Percentiles rank a stretch among this genome's conserved stretches.
These are phyloP conservation scores for Cyanodermella asteris DNA, from an alignment of 2,329 filamentous ascomycete genomes.

Conservation along the genomic window DNA sequence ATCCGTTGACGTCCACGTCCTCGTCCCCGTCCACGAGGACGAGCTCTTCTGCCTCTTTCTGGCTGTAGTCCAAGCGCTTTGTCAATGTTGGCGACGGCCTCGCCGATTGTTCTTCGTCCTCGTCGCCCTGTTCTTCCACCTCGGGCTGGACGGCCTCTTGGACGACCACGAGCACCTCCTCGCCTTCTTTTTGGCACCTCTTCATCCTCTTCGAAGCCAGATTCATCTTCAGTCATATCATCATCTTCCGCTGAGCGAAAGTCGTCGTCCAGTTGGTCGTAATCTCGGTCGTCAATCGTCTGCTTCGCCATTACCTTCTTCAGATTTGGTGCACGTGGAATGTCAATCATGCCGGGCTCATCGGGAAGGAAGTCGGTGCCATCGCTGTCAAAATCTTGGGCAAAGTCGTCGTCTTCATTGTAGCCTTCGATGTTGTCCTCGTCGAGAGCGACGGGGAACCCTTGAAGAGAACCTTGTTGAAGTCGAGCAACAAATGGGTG, in stretches of 20 bases:
- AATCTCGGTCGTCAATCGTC: neutral
- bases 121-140: neutral
- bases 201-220: conserved; percentile 9
- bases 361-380: too few relatives aligned
- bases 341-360: conserved; percentile 11
- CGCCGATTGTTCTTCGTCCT: neutral
- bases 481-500: too few relatives aligned
- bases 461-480: too few relatives aligned
- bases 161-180: neutral
- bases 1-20: conserved; percentile 7
- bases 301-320: neutral
- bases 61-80: too few relatives aligned
- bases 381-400: too few relatives aligned
- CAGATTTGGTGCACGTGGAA: neutral
- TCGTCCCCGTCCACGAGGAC: conserved; percentile 2
- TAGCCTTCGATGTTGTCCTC: too few relatives aligned
- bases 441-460: too few relatives aligned
- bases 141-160: too few relatives aligned
- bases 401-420: too few relatives aligned
- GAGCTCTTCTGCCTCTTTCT: neutral
- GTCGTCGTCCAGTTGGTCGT: neutral
- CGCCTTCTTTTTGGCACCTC: conserved; percentile 9
- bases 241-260: neutral
- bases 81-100: too few relatives aligned
- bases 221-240: neutral